A percentile compares a stretch with the other conserved stretches of the same genome.
Conservation (phyloP, 768 basidiomycete species). For the Obba rivulosa region DNA sequence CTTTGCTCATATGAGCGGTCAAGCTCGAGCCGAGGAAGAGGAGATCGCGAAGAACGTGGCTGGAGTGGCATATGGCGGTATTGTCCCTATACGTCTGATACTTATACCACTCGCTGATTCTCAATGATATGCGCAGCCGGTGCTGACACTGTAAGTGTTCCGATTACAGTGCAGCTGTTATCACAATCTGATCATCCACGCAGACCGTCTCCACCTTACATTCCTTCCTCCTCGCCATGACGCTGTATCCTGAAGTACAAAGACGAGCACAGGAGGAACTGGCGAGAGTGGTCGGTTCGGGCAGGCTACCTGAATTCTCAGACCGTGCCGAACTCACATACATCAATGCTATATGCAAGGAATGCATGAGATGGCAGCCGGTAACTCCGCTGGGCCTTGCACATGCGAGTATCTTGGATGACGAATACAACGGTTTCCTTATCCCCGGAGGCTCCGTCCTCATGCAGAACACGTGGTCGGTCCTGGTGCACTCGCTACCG, state of each 20-base stretch:
- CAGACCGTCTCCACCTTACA: constrained; percentile 31
- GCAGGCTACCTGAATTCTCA: constrained; percentile 3
- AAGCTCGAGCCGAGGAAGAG: not conserved
- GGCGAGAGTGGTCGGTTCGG: constrained; percentile 23
- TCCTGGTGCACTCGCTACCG: not conserved
- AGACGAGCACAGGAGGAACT: constrained; percentile 24
- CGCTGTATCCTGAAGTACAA: constrained; percentile 27
- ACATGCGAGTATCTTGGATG: constrained; percentile 1
- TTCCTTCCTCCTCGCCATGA: constrained; percentile 20
- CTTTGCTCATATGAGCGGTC: not conserved
- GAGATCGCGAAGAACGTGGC: not conserved
- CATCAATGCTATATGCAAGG: constrained; percentile 10
- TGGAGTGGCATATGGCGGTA: not conserved
- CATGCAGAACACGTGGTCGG: constrained; percentile 15
- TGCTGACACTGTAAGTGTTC: constrained; percentile 4
- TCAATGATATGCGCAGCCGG: constrained; percentile 2
- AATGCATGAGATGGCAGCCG: constrained; percentile 5
- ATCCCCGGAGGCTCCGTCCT: constrained; percentile 11
- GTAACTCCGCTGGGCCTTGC: constrained; percentile 4
- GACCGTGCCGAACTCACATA: constrained; percentile 7
- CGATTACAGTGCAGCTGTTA: not conserved
- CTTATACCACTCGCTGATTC: not conserved
- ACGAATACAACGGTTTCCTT: constrained; percentile 7
- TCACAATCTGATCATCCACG: too few species aligned
- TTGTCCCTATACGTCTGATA: not conserved